These are phyloP conservation scores for Geotrichum citri-aurantii DNA, from an alignment of 1,139 yeast species.

Conservation along the genomic window DNA sequence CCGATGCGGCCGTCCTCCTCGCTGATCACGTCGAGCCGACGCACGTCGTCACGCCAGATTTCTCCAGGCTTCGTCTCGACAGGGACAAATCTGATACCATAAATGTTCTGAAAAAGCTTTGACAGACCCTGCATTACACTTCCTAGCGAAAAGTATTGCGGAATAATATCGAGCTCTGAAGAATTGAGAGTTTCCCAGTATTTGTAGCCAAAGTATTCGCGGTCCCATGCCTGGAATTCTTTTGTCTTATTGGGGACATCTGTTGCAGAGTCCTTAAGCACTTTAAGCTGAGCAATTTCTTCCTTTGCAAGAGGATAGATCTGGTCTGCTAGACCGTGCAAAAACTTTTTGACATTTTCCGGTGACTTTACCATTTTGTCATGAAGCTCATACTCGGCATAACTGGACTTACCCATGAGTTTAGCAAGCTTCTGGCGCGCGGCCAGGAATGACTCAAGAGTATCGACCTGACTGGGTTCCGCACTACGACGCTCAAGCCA, in stretches of 20 bases:
- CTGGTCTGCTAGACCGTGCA: slow-evolving; percentile 51
- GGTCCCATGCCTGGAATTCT: slow-evolving; percentile 77
- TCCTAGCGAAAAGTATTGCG: slow-evolving; percentile 72
- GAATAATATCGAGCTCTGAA: slow-evolving; percentile 23
- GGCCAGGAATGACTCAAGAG: slow-evolving; percentile 54
- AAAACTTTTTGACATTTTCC: slow-evolving; percentile 63
- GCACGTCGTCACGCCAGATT: slow-evolving; percentile 86
- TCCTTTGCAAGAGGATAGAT: slow-evolving; percentile 51
- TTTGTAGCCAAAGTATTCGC: slow-evolving; percentile 59
- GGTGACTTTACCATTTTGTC: slow-evolving; percentile 91
- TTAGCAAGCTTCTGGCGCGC: slow-evolving; percentile 68
- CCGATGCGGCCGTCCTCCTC: slow-evolving; percentile 57
- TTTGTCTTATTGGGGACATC: slow-evolving; percentile 29
- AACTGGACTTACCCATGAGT: slow-evolving; percentile 66
- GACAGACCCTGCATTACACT: slow-evolving; percentile 82
- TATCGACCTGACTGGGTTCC: slow-evolving; percentile 49
- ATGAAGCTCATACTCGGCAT: slow-evolving; percentile 72
- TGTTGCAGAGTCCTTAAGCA: slow-evolving; percentile 37
- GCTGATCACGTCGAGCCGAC: slow-evolving; percentile 67
- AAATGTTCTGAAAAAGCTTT: slow-evolving; percentile 59
- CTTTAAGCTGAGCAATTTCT: slow-evolving; percentile 44
- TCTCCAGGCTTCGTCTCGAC: slow-evolving; percentile 64
- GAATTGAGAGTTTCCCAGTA: slow-evolving; percentile 26
- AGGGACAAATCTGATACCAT: slow-evolving; percentile 71
- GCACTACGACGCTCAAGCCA: slow-evolving; percentile 68